These are phyloP conservation scores for Posidonia oceanica DNA, from an alignment of 116 monocot species.

Conservation along the genomic window DNA sequence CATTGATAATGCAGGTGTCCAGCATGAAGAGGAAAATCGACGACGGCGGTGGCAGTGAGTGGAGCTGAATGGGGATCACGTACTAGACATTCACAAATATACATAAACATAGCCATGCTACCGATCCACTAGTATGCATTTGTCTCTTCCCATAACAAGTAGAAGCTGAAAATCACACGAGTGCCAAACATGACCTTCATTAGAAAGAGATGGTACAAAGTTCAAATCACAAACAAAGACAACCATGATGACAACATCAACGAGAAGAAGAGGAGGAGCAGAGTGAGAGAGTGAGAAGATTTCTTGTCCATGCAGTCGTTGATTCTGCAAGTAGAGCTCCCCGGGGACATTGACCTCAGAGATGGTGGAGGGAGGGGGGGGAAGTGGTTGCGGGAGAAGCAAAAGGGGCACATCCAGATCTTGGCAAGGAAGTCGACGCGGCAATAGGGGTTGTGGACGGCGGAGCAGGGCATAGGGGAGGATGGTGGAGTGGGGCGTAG, in stretches of 20 bases:
- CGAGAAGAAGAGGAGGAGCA: too few relatives aligned
- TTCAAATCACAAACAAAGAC: too few relatives aligned
- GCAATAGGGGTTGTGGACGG: constrained; percentile 69
- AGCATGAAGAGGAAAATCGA: constrained; percentile 88
- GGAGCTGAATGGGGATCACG: constrained; percentile 17
- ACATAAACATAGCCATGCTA: too few relatives aligned
- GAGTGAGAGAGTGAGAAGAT: too few relatives aligned
- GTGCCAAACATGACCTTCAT: too few relatives aligned
- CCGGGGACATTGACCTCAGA: constrained; percentile 73
- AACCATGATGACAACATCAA: too few relatives aligned
- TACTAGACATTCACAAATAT: constrained; percentile 36
- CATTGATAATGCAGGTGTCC: constrained; percentile 88
- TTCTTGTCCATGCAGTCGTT: too few relatives aligned
- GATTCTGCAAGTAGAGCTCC: constrained; percentile 48
- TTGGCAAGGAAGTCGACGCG: constrained; percentile 81
- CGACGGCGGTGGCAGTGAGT: constrained; percentile 31
- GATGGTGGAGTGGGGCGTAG: constrained; percentile 20
- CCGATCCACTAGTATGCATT: too few relatives aligned
- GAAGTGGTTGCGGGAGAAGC: constrained; percentile 91
- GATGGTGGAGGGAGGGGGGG: constrained; percentile 61
- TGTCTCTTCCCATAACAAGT: too few relatives aligned
- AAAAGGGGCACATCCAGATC: constrained; percentile 99
- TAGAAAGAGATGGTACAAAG: too few relatives aligned
- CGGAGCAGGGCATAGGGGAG: constrained; percentile 81
- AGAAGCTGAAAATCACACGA: too few relatives aligned